These are phyloP conservation scores for Fusarium sambucinum DNA, from an alignment of 2,329 filamentous ascomycete species.

Conservation along the genomic window DNA sequence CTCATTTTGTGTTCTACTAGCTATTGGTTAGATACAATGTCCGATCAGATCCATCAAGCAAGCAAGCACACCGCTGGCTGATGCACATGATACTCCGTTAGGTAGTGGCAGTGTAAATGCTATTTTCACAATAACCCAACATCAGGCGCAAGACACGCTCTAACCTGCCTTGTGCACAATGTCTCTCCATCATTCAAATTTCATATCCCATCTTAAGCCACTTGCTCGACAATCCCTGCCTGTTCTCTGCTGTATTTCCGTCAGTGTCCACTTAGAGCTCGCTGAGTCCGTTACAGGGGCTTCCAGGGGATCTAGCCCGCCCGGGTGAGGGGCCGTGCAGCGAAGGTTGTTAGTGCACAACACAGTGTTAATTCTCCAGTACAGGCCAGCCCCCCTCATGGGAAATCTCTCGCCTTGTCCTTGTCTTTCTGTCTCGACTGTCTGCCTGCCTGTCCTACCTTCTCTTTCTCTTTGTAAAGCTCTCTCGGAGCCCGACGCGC, in stretches of 20 bases:
- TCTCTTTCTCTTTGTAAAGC: constrained; percentile 36
- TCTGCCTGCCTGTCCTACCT: constrained; percentile 29
- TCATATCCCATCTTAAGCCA: constrained; percentile 40
- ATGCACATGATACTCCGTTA: not conserved
- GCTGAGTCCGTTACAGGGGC: constrained; percentile 30
- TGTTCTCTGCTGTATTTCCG: constrained; percentile 30
- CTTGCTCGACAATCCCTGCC: constrained; percentile 25
- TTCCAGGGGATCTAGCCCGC: constrained; percentile 28
- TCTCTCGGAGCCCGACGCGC: constrained; percentile 41
- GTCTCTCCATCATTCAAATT: constrained; percentile 42
- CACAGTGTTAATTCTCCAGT: constrained; percentile 41
- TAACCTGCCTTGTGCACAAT: constrained; percentile 36
- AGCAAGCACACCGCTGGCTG: constrained; percentile 6
- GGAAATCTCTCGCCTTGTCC: constrained; percentile 37
- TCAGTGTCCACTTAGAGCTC: constrained; percentile 33
- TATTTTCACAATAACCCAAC: constrained; percentile 7
- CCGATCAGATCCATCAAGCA: constrained; percentile 4
- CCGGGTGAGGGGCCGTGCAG: constrained; percentile 25
- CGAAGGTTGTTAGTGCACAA: constrained; percentile 31
- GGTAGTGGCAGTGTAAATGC: not conserved
- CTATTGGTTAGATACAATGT: constrained; percentile 2
- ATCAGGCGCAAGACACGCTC: constrained; percentile 21
- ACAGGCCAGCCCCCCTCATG: constrained; percentile 44
- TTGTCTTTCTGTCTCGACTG: constrained; percentile 3
- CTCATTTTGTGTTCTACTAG: constrained; percentile 8